Evolutionary conservation across 192 early-diverging fungal genomes (phyloP), one percentile per base, ranked within the genome.

Genomic region (Martensiomyces pterosporus): DNA sequence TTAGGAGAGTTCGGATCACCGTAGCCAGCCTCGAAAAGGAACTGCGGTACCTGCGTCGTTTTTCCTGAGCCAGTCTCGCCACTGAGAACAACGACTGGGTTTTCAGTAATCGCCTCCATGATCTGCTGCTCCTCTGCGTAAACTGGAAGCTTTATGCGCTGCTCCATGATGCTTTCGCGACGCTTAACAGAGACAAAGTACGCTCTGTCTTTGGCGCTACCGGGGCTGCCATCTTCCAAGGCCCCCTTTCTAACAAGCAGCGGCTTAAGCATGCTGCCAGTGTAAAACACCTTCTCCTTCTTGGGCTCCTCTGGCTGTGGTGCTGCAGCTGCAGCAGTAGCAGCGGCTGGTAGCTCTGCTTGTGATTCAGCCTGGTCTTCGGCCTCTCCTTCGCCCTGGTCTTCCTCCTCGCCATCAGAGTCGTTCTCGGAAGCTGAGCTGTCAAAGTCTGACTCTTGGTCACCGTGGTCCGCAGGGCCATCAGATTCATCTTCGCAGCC

Each of bases 1-100:
- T 88, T 87, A 23, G 64, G 61, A 23, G 81, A 85, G 8, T 78
- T 57, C 0, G 88, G 81, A 59, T 96, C 84, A 24, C 92, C 89
- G 57, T 93, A 99, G n/a, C 97, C 97, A 23, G 96, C 90, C 57
- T 99, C 97, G 46, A 96, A 92, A 43, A 98, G 71, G 45, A 99
- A 96, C 71, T 98, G 94, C 2, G 97, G 97, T 0, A 99, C 83
- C 67, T 97, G 94, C 1, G 94, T 96, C 12, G 93, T 97, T 68
- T 97, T 94, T 45, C 94, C 92, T 32, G 89, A 92, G 24, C 97
- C 97, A 0, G 97, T 99, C 66, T 99, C 97, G 54, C 97, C 97
- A 65, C 95, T 97, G 37, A 99, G 82, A 29, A 99, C 86, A 9
- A 89, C 79, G 9, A 93, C 87, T 10, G 86, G 81, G 59, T 98